Evolutionary conservation across 1,284 basidiomycete species (phyloP).

Genomic region (Ceratobasidium sp.): DNA sequence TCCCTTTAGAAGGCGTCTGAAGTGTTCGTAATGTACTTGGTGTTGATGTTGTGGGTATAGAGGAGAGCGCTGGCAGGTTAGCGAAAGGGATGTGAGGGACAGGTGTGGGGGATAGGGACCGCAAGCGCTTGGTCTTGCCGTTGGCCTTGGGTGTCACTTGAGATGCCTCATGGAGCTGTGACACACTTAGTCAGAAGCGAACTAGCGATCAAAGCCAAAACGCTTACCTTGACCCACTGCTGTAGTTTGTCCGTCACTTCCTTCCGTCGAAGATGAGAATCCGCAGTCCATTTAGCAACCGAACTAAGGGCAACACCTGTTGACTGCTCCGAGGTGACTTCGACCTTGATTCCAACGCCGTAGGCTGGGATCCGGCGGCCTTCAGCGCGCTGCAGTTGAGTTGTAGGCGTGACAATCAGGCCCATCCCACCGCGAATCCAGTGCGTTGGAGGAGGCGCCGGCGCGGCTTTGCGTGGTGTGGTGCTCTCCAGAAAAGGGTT

Average conservation of each 20-base stretch:
- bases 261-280: constrained; percentile 66
- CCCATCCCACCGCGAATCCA: constrained; percentile 83
- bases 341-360: constrained; percentile 84
- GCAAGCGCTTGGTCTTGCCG: constrained; percentile 40
- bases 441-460: constrained; percentile 60
- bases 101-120: constrained; percentile 47
- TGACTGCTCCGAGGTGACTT: constrained; percentile 72
- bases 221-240: constrained; percentile 69
- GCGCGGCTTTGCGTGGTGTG: constrained; percentile 49
- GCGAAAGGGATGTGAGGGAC: constrained; percentile 72
- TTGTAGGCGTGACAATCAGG: constrained; percentile 73
- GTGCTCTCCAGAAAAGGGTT: constrained; percentile 72
- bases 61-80: constrained; percentile 67
- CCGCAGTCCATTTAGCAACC: constrained; percentile 83
- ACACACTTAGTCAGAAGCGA: constrained; percentile 39
- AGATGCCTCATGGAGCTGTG: constrained; percentile 63
- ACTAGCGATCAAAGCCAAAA: neutral
- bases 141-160: constrained; percentile 41
- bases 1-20: constrained; percentile 62
- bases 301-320: constrained; percentile 83
- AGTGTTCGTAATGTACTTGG: constrained; percentile 53
- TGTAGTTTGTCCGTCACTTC: constrained; percentile 69
- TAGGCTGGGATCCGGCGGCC: constrained; percentile 77
- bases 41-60: constrained; percentile 55
- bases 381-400: constrained; percentile 71